Evolutionary conservation across 495 filamentous ascomycete species (phyloP), one percentile per base, ranked within the genome.

Genomic region (Melanomma pulvis-pyrius): DNA sequence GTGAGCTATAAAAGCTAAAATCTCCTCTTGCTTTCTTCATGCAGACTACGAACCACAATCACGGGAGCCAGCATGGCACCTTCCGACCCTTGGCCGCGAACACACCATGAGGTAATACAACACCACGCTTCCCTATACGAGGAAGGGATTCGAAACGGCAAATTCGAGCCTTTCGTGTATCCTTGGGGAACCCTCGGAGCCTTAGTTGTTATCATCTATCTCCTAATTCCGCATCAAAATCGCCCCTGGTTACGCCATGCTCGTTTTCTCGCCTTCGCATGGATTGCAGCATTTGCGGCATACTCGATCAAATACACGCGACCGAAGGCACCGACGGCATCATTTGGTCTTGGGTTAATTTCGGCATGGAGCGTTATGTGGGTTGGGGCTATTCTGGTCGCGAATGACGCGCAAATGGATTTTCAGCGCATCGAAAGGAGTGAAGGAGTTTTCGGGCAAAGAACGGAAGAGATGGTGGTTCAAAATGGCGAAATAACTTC

Each of bases 281-380:
- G 79, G 25, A 80, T 80, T 36, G 26, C 87, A 26, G 75, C 73
- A 26, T 71, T 84, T 50, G 79, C 82, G 15, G 80, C 78, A 3
- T 76, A 81, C 41, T 57, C 74, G 8, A 73, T 84, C 25, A 65
- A 61, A 46, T 72, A 77, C 24, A 79, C 78, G n/a, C 76, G 82
- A 36, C 84, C 85, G 52, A 63, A 82, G 0, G 81, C 83, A 51
- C 84, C 87, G 51, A 88, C 82, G 1, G 75, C 83, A 48, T 84
- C 86, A 0, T 92, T 91, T 69, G 85, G 83, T n/a, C 77, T 85
- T 21, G 92, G 92, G 0, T 64, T 93, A 54, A 71, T 89, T 24
- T 79, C 79, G 0, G 79, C 81, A 13, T 96, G 89, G 88, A 81
- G 81, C 41, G 80, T 86, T 22, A 74, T 94, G 12, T 92, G 88